Conservation (phyloP, 768 basidiomycete species). For the Boletus edulis region DNA sequence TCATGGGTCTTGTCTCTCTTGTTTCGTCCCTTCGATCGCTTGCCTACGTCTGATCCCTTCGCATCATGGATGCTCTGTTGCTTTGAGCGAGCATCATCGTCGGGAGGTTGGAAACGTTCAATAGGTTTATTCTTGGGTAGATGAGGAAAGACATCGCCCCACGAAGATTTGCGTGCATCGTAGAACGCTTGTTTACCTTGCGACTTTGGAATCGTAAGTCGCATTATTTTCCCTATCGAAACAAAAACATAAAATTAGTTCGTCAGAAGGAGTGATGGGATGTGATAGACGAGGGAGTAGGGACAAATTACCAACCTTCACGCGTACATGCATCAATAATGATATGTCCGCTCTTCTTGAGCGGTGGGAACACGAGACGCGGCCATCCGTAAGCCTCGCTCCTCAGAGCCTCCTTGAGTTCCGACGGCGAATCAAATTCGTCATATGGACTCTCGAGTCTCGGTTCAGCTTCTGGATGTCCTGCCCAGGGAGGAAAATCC, state of each 20-base stretch:
- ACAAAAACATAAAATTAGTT: not conserved
- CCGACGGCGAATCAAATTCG: conserved; percentile 21
- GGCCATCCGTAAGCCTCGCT: conserved; percentile 87
- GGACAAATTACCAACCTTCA: conserved; percentile 52
- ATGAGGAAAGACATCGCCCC: conserved; percentile 98
- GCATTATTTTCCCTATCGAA: conserved; percentile 78
- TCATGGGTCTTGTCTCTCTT: conserved; percentile 20
- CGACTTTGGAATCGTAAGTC: conserved; percentile 87
- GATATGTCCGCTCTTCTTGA: conserved; percentile 90
- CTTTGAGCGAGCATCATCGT: conserved; percentile 26
- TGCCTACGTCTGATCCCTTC: conserved; percentile 59
- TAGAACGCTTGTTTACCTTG: conserved; percentile 96
- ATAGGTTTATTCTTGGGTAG: conserved; percentile 74
- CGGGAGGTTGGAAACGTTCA: conserved; percentile 48
- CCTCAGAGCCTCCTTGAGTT: conserved; percentile 56
- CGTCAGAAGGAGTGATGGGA: not conserved
- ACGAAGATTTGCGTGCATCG: conserved; percentile 88
- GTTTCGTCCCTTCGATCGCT: conserved; percentile 34
- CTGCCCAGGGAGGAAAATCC: not conserved
- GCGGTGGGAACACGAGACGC: conserved; percentile 85
- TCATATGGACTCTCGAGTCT: conserved; percentile 4
- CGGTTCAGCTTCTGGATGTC: not conserved
- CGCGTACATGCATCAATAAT: conserved; percentile 85
- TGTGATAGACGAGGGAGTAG: conserved; percentile 1
- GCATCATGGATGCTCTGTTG: conserved; percentile 26